phyloP scores from a whole-genome alignment of 768 basidiomycete species.

The Pulveroboletus sp. region DNA sequence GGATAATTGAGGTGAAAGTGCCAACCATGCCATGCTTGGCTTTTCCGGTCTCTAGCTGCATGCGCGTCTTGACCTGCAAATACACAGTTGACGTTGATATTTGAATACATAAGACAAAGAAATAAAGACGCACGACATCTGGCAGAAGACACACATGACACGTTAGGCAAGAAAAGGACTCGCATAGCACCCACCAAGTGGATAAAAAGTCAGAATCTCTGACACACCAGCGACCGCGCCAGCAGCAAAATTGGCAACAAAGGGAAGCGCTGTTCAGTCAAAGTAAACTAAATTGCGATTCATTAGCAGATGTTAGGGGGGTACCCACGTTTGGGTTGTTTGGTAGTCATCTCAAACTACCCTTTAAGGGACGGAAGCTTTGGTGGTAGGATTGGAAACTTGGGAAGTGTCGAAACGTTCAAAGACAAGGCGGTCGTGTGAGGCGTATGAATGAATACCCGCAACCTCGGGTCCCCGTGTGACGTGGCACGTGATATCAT shows the following conservation, averaged over 20 bases:
- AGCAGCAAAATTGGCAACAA: constrained; percentile 85
- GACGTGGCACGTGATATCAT: constrained; percentile 11
- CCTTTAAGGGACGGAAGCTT: neutral
- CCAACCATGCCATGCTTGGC: constrained; percentile 71
- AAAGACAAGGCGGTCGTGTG: neutral
- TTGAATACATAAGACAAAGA: neutral
- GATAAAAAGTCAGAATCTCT: constrained; percentile 81
- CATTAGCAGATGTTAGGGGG: neutral
- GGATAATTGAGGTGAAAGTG: constrained; percentile 77
- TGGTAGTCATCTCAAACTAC: constrained; percentile 20
- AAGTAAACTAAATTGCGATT: constrained; percentile 5
- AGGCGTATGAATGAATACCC: neutral
- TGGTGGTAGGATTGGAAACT: neutral
- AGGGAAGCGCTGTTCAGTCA: constrained; percentile 61
- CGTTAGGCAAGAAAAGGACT: neutral
- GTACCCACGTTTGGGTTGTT: constrained; percentile 31
- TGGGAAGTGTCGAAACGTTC: neutral
- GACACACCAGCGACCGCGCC: constrained; percentile 95
- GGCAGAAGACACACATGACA: constrained; percentile 3
- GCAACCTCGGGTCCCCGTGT: too few species aligned
- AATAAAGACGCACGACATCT: constrained; percentile 75
- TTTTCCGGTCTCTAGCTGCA: constrained; percentile 93
- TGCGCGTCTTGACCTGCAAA: constrained; percentile 89
- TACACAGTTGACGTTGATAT: constrained; percentile 3
- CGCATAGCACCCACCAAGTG: constrained; percentile 60